Evolutionary conservation across 331 rosid genomes (phyloP).

Genomic region (Spiraea crenata): DNA sequence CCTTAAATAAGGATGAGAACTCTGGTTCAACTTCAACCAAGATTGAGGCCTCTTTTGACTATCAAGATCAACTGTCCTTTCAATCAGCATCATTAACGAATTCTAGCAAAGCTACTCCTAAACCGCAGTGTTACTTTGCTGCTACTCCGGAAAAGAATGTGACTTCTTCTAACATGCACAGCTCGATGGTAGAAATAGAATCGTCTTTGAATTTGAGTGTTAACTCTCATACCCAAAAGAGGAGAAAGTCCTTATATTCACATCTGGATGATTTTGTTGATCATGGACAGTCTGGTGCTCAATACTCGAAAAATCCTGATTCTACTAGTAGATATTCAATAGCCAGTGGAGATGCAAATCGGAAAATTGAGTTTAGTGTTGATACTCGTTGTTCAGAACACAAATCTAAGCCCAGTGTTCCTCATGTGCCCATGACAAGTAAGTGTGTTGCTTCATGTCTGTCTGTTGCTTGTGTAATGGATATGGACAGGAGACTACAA

Average conservation of each 20-base stretch:
- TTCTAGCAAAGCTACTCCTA: slow-evolving; percentile 37
- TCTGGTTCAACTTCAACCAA: slow-evolving; percentile 50
- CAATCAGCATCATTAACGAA: slow-evolving; percentile 26
- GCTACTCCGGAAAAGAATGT: slow-evolving; percentile 58
- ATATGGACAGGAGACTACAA: slow-evolving; percentile 47
- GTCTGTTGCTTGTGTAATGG: slow-evolving; percentile 41
- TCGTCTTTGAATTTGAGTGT: slow-evolving; percentile 67
- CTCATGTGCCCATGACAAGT: slow-evolving; percentile 26
- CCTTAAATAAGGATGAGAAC: slow-evolving; percentile 42
- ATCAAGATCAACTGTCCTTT: slow-evolving; percentile 34
- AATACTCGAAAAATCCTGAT: slow-evolving; percentile 39
- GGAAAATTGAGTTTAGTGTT: slow-evolving; percentile 41
- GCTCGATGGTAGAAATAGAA: slow-evolving; percentile 49
- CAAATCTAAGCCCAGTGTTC: slow-evolving; percentile 32
- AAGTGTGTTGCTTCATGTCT: slow-evolving; percentile 29
- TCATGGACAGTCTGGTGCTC: slow-evolving; percentile 37
- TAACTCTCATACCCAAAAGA: slow-evolving; percentile 73
- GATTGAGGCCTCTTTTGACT: slow-evolving; percentile 48
- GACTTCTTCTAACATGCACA: slow-evolving; percentile 30
- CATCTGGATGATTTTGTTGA: slow-evolving; percentile 33
- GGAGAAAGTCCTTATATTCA: slow-evolving; percentile 50
- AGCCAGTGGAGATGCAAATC: slow-evolving; percentile 34
- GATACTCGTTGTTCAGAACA: slow-evolving; percentile 22
- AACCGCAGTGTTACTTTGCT: slow-evolving; percentile 35
- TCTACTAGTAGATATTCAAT: slow-evolving; percentile 31